Conservation (phyloP, 495 filamentous ascomycete genomes). For the Aspergillus avenaceus region DNA sequence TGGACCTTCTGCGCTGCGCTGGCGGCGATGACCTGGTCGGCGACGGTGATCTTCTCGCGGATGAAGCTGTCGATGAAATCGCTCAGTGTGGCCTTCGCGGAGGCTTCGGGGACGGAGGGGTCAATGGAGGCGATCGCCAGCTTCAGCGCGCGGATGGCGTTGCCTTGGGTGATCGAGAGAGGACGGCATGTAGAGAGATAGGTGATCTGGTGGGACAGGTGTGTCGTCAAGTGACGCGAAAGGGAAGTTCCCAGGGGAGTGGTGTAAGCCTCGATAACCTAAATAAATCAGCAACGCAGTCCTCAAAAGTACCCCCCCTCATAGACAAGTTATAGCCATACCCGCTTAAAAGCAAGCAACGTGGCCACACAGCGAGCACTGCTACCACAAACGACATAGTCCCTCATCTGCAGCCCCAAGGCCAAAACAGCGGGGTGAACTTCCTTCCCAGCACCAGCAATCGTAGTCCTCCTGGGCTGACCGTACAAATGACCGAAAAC, state of each 20-base stretch:
- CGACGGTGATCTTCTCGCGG: slow-evolving; percentile 79
- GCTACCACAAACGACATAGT: slow-evolving; percentile 84
- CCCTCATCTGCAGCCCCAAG: slow-evolving; percentile 84
- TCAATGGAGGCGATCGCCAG: slow-evolving; percentile 81
- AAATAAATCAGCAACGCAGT: not conserved
- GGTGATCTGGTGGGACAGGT: slow-evolving; percentile 91
- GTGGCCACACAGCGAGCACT: slow-evolving; percentile 85
- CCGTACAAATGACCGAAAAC: slow-evolving; percentile 86
- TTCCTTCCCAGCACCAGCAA: slow-evolving; percentile 77
- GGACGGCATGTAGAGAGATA: slow-evolving; percentile 89
- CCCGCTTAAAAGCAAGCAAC: slow-evolving; percentile 82
- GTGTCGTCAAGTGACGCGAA: slow-evolving; percentile 85
- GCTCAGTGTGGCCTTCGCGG: slow-evolving; percentile 72
- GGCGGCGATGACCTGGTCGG: slow-evolving; percentile 76
- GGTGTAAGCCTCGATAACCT: slow-evolving; percentile 89
- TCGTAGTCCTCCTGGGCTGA: slow-evolving; percentile 61
- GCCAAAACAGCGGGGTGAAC: slow-evolving; percentile 85
- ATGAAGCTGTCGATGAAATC: slow-evolving; percentile 86
- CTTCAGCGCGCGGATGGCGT: slow-evolving; percentile 92
- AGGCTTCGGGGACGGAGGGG: slow-evolving; percentile 69
- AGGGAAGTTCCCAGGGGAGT: slow-evolving; percentile 81
- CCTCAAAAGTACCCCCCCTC: slow-evolving; percentile 6
- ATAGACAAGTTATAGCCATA: slow-evolving; percentile 34
- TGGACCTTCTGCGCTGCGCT: slow-evolving; percentile 71
- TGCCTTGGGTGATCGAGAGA: slow-evolving; percentile 90